phyloP scores from a whole-genome alignment of 2,329 filamentous ascomycete species.

The Seiridium cupressi region DNA sequence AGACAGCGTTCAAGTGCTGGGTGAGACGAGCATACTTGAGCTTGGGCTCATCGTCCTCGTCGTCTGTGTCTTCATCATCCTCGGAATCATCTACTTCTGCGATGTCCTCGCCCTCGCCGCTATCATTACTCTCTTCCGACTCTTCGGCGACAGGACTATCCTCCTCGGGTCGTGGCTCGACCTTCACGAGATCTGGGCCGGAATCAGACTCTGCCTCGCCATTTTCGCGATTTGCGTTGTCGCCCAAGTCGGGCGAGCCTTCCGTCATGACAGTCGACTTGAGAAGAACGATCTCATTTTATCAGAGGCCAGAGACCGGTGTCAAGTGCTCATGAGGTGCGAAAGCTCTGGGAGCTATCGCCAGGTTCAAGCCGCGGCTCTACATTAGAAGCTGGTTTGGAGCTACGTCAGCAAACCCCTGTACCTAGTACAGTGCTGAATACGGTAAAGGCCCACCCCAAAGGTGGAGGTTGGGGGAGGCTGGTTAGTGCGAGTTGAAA shows the following conservation, averaged over 20 bases:
- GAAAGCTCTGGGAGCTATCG: neutral
- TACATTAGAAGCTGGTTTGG: neutral
- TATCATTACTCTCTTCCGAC: conserved; percentile 18
- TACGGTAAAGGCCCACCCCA: no score
- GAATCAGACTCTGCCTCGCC: conserved; percentile 12
- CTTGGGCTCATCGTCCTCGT: conserved; percentile 89
- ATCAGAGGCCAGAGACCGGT: neutral
- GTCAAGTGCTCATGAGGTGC: conserved; percentile 6
- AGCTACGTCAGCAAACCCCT: neutral
- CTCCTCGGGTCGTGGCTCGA: conserved; percentile 10
- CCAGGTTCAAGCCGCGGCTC: neutral
- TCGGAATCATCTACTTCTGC: conserved; percentile 53
- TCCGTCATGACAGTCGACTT: conserved; percentile 39
- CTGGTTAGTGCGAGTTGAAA: neutral
- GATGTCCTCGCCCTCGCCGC: conserved; percentile 43
- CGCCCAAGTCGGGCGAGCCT: conserved; percentile 33
- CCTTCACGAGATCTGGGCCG: conserved; percentile 10
- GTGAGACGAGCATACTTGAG: conserved; percentile 92
- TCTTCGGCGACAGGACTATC: conserved; percentile 19
- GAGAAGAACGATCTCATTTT: conserved; percentile 18
- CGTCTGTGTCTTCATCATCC: conserved; percentile 65
- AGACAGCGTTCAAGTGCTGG: conserved; percentile 73
- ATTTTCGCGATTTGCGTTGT: conserved; percentile 12
- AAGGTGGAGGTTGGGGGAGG: no score
- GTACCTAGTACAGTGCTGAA: no score